phyloP scores from a whole-genome alignment of 2,329 filamentous ascomycete genomes.

The Dothideomycetes sp. region DNA sequence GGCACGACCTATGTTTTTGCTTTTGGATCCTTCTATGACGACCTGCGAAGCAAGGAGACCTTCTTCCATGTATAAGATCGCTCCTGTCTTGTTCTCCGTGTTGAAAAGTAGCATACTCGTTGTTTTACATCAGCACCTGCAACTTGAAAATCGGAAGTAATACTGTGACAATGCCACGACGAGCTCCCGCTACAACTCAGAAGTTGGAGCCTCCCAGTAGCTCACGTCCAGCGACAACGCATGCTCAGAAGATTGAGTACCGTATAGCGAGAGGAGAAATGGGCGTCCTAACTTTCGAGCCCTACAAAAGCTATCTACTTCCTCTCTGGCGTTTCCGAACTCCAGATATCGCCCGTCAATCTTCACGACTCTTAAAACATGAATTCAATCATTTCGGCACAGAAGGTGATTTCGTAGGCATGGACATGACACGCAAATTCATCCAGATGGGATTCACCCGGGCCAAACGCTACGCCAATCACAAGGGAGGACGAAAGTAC shows the following conservation, averaged over 20 bases:
- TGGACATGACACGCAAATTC: constrained; percentile 57
- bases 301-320: constrained; percentile 52
- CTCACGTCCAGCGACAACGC: constrained; percentile 18
- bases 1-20: constrained; percentile 7
- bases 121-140: not conserved
- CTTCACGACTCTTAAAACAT: constrained; percentile 39
- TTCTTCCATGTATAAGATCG: no score
- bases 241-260: constrained; percentile 40
- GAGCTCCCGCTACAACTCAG: not conserved
- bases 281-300: constrained; percentile 53
- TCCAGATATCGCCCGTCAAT: constrained; percentile 41
- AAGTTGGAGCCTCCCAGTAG: constrained; percentile 1
- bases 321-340: constrained; percentile 54
- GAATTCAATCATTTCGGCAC: constrained; percentile 46
- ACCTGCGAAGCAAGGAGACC: no score
- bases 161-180: constrained; percentile 10
- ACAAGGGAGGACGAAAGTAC: constrained; percentile 36
- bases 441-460: constrained; percentile 59
- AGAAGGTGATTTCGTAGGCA: constrained; percentile 50
- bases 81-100: not conserved
- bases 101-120: not conserved
- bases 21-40: no score
- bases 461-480: constrained; percentile 50
- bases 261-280: constrained; percentile 52
- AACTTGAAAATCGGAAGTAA: no score